Evolutionary conservation across 306 rosid species (phyloP).

Genomic region (Argentina anserina): DNA sequence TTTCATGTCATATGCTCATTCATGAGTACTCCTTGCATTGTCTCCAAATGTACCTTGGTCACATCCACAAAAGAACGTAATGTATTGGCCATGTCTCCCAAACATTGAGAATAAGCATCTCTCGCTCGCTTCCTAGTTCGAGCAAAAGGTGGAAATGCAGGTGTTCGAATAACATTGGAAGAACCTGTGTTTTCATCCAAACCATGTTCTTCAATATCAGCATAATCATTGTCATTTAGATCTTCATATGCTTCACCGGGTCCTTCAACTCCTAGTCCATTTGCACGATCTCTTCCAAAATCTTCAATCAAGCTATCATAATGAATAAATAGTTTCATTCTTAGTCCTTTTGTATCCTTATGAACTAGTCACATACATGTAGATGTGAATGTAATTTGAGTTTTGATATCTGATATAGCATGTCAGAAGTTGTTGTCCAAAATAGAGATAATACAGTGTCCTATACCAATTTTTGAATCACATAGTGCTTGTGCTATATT

Average conservation of each 20-base stretch:
- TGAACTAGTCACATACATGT: too few species aligned
- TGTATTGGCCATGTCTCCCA: too few species aligned
- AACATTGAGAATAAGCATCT: background rate
- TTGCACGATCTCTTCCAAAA: conserved; percentile 6
- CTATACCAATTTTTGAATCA: too few species aligned
- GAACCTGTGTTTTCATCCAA: background rate
- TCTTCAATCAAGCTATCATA: background rate
- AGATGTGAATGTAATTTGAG: too few species aligned
- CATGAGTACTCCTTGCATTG: background rate
- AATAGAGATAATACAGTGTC: too few species aligned
- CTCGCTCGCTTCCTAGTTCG: background rate
- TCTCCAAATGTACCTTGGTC: conserved; percentile 5
- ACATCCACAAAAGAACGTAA: background rate
- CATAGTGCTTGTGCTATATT: too few species aligned
- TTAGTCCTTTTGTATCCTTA: too few species aligned
- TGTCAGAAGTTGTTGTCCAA: too few species aligned
- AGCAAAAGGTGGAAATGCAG: background rate
- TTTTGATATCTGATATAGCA: too few species aligned
- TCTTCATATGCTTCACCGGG: background rate
- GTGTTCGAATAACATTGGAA: background rate
- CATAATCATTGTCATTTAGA: background rate
- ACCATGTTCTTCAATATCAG: background rate
- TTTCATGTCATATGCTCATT: background rate
- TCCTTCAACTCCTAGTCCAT: background rate
- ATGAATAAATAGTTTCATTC: too few species aligned